Base-by-base conservation (phyloP, 2,329 filamentous ascomycete genomes). In the Penicillium vulpinum region DNA sequence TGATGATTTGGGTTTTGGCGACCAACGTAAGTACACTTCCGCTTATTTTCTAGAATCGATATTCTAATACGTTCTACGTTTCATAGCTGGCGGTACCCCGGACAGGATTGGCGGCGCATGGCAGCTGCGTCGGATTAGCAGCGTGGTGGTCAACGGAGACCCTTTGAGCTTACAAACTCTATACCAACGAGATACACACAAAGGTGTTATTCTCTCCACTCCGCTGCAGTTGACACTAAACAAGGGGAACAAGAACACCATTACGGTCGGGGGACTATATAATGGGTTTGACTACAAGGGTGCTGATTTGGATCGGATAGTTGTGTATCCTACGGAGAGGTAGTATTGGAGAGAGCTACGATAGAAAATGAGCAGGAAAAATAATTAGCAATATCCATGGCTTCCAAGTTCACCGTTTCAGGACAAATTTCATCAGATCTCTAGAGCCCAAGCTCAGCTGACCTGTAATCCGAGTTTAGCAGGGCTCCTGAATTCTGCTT, bases 41-140 rank as follows among this genome's bases (percentile, higher is more conserved):
- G 10, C 1, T 13, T 21, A 8, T 2, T 8, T 10, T 4, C n/a
- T 28, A 5, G 6, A 9, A n/a, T 21, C 21, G 15, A 24, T n/a
- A 33, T 40, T 36, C 31, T 49, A 18, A 49, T 9, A 7, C 24
- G 4, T 16, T 18, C 18, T 9, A 7, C 24, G 4, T 16, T 18
- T 16, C 21, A 46, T 51, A 69, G 69, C 85, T 2, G 80, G 79
- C 41, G 85, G 84, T 6, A 71, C 74, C 0, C 85, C 85, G 0
- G 84, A 87, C 64, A 80, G 85, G 7, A 85, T 87, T 53, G 81
- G 81, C 5, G 84, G 85, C 0, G 71, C 75, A 0, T 87, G 84
- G 84, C 82, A 85, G 58, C 72, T 87, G 6, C 79, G 84, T 5
- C 79, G 85, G 10, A 82, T 87, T 54, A 81, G 80, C 63, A 85